Conservation (phyloP, 73 alveolate species). For the Paramecium pentaurelia region DNA sequence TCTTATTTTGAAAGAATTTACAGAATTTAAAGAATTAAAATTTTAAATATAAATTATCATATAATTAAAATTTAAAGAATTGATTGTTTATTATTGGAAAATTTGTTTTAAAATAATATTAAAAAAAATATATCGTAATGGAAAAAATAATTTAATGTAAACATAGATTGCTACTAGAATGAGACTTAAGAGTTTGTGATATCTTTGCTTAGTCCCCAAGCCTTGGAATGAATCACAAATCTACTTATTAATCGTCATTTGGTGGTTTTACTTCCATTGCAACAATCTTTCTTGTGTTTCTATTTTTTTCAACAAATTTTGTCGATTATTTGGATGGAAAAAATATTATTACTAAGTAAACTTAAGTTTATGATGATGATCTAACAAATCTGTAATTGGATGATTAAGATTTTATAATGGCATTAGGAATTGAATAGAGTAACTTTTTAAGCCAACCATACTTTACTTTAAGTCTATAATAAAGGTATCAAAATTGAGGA, state of each 20-base stretch:
- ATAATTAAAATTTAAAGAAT: neutral
- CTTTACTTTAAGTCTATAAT: neutral
- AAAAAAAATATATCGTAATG: neutral
- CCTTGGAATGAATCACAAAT: slow-evolving; percentile 12
- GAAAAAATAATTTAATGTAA: neutral
- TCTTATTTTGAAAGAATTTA: neutral
- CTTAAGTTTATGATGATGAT: neutral
- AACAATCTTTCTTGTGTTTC: neutral
- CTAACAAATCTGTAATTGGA: neutral
- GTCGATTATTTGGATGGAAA: neutral
- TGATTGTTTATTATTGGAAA: neutral
- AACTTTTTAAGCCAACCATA: neutral
- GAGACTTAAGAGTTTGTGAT: neutral
- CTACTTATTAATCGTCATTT: neutral
- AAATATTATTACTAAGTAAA: neutral
- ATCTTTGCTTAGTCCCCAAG: neutral
- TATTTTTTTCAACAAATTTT: neutral
- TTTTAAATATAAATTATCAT: neutral
- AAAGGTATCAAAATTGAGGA: neutral
- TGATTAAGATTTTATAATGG: neutral
- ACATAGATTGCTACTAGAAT: neutral
- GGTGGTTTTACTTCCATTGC: neutral
- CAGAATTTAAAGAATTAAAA: neutral
- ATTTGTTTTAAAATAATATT: neutral
- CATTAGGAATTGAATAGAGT: neutral